Conservation (phyloP, 2,329 filamentous ascomycete species). For the Sporothrix dimorphospora region DNA sequence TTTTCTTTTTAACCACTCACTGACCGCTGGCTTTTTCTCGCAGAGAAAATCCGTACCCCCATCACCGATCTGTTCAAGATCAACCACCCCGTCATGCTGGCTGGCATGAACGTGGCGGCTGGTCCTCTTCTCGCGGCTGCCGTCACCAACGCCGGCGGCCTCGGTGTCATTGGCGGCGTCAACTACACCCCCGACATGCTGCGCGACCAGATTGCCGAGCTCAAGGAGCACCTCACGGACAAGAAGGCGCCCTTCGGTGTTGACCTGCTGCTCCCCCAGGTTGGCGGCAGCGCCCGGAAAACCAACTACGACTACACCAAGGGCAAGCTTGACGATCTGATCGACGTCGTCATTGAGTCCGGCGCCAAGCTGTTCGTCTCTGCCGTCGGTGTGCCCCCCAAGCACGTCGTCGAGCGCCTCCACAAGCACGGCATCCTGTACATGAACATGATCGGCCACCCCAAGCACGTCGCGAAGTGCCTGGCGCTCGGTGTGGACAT, state of each 20-base stretch:
- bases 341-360: constrained; percentile 90
- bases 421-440: constrained; percentile 87
- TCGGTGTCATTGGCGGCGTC: constrained; percentile 94
- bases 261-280: constrained; percentile 89
- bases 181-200: constrained; percentile 98
- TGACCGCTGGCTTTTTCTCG: background rate
- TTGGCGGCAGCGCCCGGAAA: constrained; percentile 91
- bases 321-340: constrained; percentile 89
- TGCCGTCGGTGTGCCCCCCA: constrained; percentile 91
- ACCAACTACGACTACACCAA: constrained; percentile 99
- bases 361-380: constrained; percentile 94
- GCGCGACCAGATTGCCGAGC: constrained; percentile 87
- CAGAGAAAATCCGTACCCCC: constrained; percentile 87
- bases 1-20: background rate
- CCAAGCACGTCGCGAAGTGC: constrained; percentile 98
- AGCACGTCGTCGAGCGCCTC: constrained; percentile 83
- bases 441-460: constrained; percentile 99
- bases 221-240: constrained; percentile 84
- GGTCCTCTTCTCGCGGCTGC: constrained; percentile 95
- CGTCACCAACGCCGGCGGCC: constrained; percentile 93
- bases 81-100: constrained; percentile 92
- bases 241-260: constrained; percentile 96
- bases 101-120: constrained; percentile 98
- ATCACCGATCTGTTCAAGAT: constrained; percentile 97
- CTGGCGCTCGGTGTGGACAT: constrained; percentile 90